Percentiles rank a stretch among this genome's conserved stretches.
Evolutionary conservation across 805 yeast species (phyloP).

Genomic region (Ogataea saltuana): DNA sequence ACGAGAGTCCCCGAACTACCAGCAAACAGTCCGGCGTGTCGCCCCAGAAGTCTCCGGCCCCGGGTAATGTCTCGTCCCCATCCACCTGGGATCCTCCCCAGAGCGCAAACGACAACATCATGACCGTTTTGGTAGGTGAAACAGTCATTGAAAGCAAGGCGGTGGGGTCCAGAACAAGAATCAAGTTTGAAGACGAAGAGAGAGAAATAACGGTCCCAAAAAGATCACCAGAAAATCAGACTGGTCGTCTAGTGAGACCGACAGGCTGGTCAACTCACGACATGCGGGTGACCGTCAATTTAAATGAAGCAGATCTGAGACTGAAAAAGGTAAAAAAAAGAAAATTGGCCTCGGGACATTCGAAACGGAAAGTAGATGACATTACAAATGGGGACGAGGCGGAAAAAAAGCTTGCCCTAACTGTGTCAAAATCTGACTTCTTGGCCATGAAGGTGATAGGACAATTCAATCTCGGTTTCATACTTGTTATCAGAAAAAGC

Average conservation of each 20-base stretch:
- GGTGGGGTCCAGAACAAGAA: background rate
- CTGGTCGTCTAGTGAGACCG: no score
- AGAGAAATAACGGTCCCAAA: background rate
- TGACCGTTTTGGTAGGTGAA: constrained; percentile 13
- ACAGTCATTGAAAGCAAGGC: constrained; percentile 6
- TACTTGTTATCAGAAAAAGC: constrained; percentile 61
- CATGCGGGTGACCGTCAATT: constrained; percentile 6
- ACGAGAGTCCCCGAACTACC: no score
- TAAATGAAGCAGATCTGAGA: constrained; percentile 1
- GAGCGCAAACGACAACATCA: constrained; percentile 4
- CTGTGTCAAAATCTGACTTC: constrained; percentile 74
- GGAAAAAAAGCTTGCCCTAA: constrained; percentile 57
- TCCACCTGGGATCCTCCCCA: background rate
- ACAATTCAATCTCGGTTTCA: constrained; percentile 94
- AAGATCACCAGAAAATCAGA: background rate
- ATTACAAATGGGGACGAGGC: constrained; percentile 50
- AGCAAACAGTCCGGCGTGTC: no score
- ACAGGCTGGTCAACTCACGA: constrained; percentile 11
- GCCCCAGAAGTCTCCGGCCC: no score
- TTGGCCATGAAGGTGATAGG: constrained; percentile 77
- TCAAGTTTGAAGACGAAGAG: constrained; percentile 6
- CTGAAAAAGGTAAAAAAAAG: constrained; percentile 4
- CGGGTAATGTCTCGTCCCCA: no score
- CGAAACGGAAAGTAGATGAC: constrained; percentile 36
- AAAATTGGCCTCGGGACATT: background rate